A percentile compares a stretch with the other conserved stretches of the same genome.
Evolutionary conservation across 495 filamentous ascomycete species (phyloP).

Genomic region (Aspergillus sclerotiicarbonarius): DNA sequence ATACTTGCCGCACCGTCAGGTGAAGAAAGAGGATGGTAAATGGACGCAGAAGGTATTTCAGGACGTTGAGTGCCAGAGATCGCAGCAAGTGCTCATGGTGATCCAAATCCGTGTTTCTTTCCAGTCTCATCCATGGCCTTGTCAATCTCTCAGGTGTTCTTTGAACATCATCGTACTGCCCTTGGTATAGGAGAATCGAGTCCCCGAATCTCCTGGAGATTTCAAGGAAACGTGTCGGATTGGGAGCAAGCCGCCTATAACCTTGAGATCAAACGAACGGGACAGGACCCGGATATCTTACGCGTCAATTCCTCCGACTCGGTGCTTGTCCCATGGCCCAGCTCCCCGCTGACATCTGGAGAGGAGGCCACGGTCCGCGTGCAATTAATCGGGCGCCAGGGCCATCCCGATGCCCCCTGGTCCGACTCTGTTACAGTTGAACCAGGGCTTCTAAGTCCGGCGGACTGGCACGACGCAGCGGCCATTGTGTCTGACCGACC

Average conservation of each 20-base stretch:
- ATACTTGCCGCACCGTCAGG: too few relatives aligned
- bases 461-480: conserved; percentile 36
- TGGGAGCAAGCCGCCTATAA: neutral
- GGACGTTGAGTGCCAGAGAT: too few relatives aligned
- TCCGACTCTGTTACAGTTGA: conserved; percentile 36
- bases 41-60: too few relatives aligned
- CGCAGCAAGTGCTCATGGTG: too few relatives aligned
- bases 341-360: conserved; percentile 37
- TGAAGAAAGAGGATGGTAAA: too few relatives aligned
- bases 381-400: conserved; percentile 4
- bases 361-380: conserved; percentile 42
- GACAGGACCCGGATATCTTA: neutral
- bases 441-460: conserved; percentile 30
- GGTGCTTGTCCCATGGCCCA: conserved; percentile 52
- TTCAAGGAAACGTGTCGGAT: neutral
- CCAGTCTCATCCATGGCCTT: too few relatives aligned
- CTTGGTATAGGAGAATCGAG: too few relatives aligned
- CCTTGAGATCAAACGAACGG: neutral
- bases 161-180: too few relatives aligned
- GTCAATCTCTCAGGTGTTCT: too few relatives aligned
- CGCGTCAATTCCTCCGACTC: conserved; percentile 21
- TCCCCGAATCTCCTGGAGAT: too few relatives aligned
- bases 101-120: too few relatives aligned
- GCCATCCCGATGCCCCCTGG: conserved; percentile 28
- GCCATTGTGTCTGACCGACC: conserved; percentile 28